Base-by-base conservation (phyloP, 176 grass and related monocot genomes). In the Rhynchospora pubera region DNA sequence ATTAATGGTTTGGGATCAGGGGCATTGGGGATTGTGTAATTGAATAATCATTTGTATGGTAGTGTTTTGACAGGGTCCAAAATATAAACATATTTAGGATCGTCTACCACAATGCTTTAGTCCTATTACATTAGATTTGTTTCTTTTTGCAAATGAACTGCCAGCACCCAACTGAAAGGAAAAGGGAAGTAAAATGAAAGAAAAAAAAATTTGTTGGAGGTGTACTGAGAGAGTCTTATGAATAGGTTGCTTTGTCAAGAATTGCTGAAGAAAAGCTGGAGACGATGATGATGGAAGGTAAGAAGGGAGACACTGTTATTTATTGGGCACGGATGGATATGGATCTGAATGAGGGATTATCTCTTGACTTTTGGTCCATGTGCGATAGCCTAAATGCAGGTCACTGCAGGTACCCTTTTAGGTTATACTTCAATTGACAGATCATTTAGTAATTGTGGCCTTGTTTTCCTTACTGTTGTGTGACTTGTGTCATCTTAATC, bases 331-430 rank as follows among this genome's bases (percentile, higher is more conserved):
- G 73, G 34, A 85, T 94, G 79, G 87, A 85, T 74, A 71, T 64
- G 24, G 84, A 84, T 71, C 84, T 85, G 83, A 90, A 64, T 48
- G 71, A 53, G 9, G 53, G 22, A 53, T 63, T 12, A 10, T 80
- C 78, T 84, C 79, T 77, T 16, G 76, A 93, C 67, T 95, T 99
- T 69, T 99, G 96, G 96, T 95, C 91, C 21, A 88, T 65, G 42
- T 99, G 96, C 77, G 92, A 95, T 83, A 69, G 16, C 39, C 84
- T 93, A 86, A 95, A 99, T 93, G 83, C 92, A 85, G 96, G 85
- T 77, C 84, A 78, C 21, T 99, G 96, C 96, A 99, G 96, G 96
- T 99, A 73, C n/a, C n/a, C 75, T 46, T 44, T 59, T 79, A 62
- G 30, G 5, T 45, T 30, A 19, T 62, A 61, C 32, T 61, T 44